Percentiles rank a stretch among this genome's conserved stretches.
phyloP scores from a whole-genome alignment of 2,329 filamentous ascomycete species.

The Claviceps spartinae region DNA sequence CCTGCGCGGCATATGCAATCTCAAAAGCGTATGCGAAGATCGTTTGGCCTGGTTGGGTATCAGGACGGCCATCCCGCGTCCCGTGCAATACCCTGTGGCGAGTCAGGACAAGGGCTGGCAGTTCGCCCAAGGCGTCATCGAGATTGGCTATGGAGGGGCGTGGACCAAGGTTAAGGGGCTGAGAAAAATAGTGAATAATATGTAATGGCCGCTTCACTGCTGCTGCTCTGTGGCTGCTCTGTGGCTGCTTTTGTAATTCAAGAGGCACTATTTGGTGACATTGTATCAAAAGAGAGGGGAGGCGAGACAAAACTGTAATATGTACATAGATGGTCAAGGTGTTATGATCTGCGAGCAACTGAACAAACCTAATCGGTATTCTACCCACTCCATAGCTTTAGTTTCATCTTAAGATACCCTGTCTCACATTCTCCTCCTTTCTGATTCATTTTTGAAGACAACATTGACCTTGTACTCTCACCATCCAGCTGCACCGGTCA shows the following conservation, averaged over 20 bases:
- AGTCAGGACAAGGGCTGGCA: constrained; percentile 51
- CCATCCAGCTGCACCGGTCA: not conserved
- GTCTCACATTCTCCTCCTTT: too few relatives aligned
- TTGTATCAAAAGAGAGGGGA: too few relatives aligned
- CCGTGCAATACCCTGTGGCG: constrained; percentile 68
- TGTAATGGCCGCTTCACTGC: constrained; percentile 13
- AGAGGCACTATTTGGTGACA: too few relatives aligned
- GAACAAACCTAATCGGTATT: too few relatives aligned
- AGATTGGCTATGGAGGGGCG: constrained; percentile 41
- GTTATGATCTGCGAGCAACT: too few relatives aligned
- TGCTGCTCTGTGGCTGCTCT: not conserved
- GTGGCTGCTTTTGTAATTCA: too few relatives aligned
- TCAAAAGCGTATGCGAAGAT: constrained; percentile 78
- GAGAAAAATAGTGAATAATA: constrained; percentile 28
- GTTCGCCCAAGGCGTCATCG: constrained; percentile 47
- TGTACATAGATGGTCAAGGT: too few relatives aligned
- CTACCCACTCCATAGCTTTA: too few relatives aligned
- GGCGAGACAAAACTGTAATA: too few relatives aligned
- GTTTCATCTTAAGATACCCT: too few relatives aligned
- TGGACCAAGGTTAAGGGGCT: constrained; percentile 27
- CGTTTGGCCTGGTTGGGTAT: constrained; percentile 46
- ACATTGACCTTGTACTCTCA: too few relatives aligned
- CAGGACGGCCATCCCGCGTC: constrained; percentile 64
- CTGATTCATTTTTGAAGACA: too few relatives aligned
- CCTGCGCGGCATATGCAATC: constrained; percentile 68